Conservation (phyloP, 768 basidiomycete species). For the Boletus eberwhitei region DNA sequence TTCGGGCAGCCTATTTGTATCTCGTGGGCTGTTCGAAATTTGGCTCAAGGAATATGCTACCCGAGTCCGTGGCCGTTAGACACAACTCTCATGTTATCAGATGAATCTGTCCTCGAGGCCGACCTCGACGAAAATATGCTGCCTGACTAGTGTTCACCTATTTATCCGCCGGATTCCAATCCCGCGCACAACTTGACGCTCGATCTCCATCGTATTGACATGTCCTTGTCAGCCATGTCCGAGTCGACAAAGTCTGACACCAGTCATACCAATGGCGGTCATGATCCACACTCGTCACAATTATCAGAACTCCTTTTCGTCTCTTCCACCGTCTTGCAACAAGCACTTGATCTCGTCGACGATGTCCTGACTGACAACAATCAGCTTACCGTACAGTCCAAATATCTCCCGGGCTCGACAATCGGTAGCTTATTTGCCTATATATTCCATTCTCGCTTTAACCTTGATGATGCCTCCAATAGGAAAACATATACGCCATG, state of each 20-base stretch:
- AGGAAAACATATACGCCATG: constrained; percentile 88
- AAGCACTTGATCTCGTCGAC: constrained; percentile 72
- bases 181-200: neutral
- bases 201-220: neutral
- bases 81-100: constrained; percentile 11
- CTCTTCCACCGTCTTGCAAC: constrained; percentile 61
- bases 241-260: constrained; percentile 9
- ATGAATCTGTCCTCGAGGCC: constrained; percentile 24
- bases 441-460: neutral
- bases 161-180: constrained; percentile 8
- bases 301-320: constrained; percentile 62
- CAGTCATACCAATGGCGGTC: constrained; percentile 9
- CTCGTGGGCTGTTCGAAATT: constrained; percentile 73
- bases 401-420: constrained; percentile 80
- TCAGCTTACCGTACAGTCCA: constrained; percentile 66
- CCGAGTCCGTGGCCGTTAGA: neutral
- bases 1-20: constrained; percentile 55
- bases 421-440: constrained; percentile 52
- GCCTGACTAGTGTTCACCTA: constrained; percentile 13
- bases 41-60: constrained; percentile 61
- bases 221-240: constrained; percentile 24
- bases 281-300: constrained; percentile 21
- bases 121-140: constrained; percentile 17
- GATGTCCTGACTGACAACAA: constrained; percentile 62
- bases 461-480: constrained; percentile 1